Percentiles rank a stretch among this genome's conserved stretches.
Evolutionary conservation across 176 grass and related monocot species (phyloP).

Genomic region (Otatea glauca): DNA sequence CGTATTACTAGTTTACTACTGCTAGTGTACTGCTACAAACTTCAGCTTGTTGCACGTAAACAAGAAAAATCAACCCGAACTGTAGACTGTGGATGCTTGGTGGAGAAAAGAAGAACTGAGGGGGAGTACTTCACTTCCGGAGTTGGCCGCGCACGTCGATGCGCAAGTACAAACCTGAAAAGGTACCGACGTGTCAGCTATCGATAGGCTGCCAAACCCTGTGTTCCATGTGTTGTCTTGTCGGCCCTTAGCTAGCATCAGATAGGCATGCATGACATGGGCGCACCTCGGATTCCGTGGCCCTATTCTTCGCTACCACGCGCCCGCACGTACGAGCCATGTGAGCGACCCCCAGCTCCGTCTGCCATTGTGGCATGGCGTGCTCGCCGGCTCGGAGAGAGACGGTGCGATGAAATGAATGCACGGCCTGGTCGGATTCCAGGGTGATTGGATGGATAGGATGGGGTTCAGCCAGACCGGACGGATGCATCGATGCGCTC

Average conservation of each 20-base stretch:
- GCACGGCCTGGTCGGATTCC: constrained; percentile 43
- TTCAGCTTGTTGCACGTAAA: neutral
- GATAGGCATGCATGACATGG: constrained; percentile 41
- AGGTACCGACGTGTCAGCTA: constrained; percentile 57
- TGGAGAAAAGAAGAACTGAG: neutral
- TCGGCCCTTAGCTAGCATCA: constrained; percentile 44
- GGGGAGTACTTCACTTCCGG: neutral
- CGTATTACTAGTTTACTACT: too few relatives aligned
- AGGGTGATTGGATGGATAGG: constrained; percentile 48
- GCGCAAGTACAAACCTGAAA: constrained; percentile 27
- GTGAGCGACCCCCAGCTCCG: neutral
- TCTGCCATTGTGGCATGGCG: constrained; percentile 22
- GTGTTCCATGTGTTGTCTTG: constrained; percentile 58
- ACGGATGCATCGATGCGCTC: constrained; percentile 34
- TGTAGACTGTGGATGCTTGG: neutral
- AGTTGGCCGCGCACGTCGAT: constrained; percentile 10
- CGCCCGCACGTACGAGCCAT: constrained; percentile 28
- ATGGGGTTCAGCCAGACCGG: constrained; percentile 7
- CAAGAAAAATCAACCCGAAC: too few relatives aligned
- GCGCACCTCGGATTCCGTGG: constrained; percentile 41
- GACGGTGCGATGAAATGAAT: constrained; percentile 31
- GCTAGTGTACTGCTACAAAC: too few relatives aligned
- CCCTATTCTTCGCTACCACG: constrained; percentile 13
- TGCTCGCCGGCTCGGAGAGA: neutral
- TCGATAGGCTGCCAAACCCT: constrained; percentile 67